Evolutionary conservation across 345 rosid species (phyloP), one percentile per base, ranked within the genome.

Genomic region (Xanthoceras sorbifolium): DNA sequence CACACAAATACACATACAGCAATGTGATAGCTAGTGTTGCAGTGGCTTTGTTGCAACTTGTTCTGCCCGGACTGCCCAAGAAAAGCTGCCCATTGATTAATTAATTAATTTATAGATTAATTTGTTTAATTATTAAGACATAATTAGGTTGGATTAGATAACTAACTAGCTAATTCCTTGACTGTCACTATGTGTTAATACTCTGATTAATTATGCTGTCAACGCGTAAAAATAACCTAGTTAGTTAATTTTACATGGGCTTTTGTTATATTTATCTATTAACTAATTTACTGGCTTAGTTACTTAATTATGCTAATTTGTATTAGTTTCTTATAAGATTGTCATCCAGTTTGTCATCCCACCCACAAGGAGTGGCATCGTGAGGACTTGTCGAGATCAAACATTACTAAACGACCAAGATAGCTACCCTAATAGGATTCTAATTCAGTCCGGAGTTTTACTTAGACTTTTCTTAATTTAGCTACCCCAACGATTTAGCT

Each of bases 151-250:
- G 55, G 55, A 50, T 17, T 15, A 4, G 20, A n/a, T n/a, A 28
- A n/a, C n/a, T 29, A 46, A 31, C 55, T 25, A 61, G 36, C 55
- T 54, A 75, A 75, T 44, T 28, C 60, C 34, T 52, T 54, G 18
- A 78, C 76, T 60, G 76, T 25, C 67, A 73, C 9, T 72, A 54
- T 57, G 65, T 62, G 66, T 34, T 22, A 48, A 48, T 48, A 34
- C 34, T 26, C 77, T 22, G 15, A 75, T 29, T 10, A 25, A 42
- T 79, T 69, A 26, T 32, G 78, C 82, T 79, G 81, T 77, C 74
- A 73, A 20, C 81, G 79, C 79, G 78, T 65, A 6, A 7, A 50
- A 36, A n/a, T 65, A 6, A 7, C 14, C 48, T 20, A 6, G 26
- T 66, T n/a, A n/a, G n/a, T n/a, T n/a, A n/a, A n/a, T n/a, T n/a